phyloP scores from a whole-genome alignment of 1,139 yeast species.

The Wickerhamiella pararugosa region DNA sequence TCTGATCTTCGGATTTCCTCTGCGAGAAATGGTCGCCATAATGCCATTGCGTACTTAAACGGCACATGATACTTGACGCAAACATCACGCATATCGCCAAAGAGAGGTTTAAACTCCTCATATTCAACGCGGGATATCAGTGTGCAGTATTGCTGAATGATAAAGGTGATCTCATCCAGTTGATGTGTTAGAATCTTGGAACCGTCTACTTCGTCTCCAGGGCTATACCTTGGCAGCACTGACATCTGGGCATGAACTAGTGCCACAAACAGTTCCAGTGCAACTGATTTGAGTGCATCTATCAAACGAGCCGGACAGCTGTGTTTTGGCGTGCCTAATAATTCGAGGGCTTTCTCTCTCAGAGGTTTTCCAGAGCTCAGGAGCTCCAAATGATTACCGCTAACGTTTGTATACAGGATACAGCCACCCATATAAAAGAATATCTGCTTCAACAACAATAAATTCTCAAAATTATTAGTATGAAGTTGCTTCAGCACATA shows the following conservation, averaged over 20 bases:
- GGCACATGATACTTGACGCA: conserved; percentile 37
- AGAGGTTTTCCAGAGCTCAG: conserved; percentile 33
- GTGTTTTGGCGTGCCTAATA: not conserved
- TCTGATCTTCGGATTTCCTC: conserved; percentile 9
- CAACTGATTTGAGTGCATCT: conserved; percentile 32
- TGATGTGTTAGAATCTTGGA: conserved; percentile 51
- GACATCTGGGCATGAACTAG: conserved; percentile 35
- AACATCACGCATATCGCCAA: conserved; percentile 36
- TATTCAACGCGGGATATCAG: conserved; percentile 39
- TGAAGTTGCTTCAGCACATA: conserved; percentile 55
- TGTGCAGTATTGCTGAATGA: conserved; percentile 50
- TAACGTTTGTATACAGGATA: conserved; percentile 49
- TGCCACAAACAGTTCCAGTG: conserved; percentile 51
- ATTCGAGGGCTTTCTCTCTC: not conserved
- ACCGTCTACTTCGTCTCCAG: not conserved
- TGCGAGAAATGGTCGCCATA: conserved; percentile 48
- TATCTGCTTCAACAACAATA: conserved; percentile 55
- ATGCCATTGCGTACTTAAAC: conserved; percentile 57
- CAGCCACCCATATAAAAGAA: conserved; percentile 72
- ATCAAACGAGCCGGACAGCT: conserved; percentile 29
- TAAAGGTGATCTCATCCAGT: conserved; percentile 54
- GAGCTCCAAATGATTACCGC: conserved; percentile 48
- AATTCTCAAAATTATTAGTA: conserved; percentile 44
- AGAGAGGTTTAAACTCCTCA: conserved; percentile 25
- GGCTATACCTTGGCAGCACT: conserved; percentile 13